A percentile compares a stretch with the other conserved stretches of the same genome.
Conservation (phyloP, 768 basidiomycete genomes). For the Scleroderma bovista region DNA sequence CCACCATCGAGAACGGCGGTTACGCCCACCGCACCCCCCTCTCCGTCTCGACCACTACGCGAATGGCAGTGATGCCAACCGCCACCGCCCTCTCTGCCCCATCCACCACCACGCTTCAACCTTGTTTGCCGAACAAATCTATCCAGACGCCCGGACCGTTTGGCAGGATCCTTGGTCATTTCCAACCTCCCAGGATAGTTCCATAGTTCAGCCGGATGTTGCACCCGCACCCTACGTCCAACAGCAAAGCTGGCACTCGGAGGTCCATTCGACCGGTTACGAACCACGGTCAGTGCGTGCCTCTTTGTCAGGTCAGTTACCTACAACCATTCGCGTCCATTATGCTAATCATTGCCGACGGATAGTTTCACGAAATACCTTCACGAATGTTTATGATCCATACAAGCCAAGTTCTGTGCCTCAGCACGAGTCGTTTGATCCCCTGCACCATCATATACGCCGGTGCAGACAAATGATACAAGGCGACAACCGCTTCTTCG, state of each 20-base stretch:
- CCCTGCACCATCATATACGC: slow-evolving; percentile 9
- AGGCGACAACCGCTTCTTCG: slow-evolving; percentile 12
- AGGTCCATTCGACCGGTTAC: slow-evolving; percentile 22
- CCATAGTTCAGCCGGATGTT: slow-evolving; percentile 10
- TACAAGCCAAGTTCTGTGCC: slow-evolving; percentile 15
- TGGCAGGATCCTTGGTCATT: slow-evolving; percentile 23
- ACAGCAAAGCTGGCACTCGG: slow-evolving; percentile 29
- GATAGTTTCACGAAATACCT: slow-evolving; percentile 9
- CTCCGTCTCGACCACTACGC: too few species aligned
- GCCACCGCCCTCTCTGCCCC: too few species aligned
- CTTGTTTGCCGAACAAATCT: slow-evolving; percentile 33
- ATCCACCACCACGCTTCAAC: slow-evolving; percentile 35
- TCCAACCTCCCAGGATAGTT: slow-evolving; percentile 14
- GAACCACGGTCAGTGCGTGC: slow-evolving; percentile 15
- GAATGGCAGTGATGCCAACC: too few species aligned
- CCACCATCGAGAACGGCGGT: too few species aligned
- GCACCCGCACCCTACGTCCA: slow-evolving; percentile 18
- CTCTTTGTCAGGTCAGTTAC: slow-evolving; percentile 21
- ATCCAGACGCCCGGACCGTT: slow-evolving; percentile 20
- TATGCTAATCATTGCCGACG: slow-evolving; percentile 6
- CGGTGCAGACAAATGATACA: slow-evolving; percentile 27
- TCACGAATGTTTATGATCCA: slow-evolving; percentile 20
- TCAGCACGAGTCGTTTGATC: slow-evolving; percentile 13
- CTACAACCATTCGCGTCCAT: background rate
- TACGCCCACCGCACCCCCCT: too few species aligned